These are phyloP conservation scores for Niebla homalea DNA, from an alignment of 495 filamentous ascomycete genomes.

Conservation along the genomic window DNA sequence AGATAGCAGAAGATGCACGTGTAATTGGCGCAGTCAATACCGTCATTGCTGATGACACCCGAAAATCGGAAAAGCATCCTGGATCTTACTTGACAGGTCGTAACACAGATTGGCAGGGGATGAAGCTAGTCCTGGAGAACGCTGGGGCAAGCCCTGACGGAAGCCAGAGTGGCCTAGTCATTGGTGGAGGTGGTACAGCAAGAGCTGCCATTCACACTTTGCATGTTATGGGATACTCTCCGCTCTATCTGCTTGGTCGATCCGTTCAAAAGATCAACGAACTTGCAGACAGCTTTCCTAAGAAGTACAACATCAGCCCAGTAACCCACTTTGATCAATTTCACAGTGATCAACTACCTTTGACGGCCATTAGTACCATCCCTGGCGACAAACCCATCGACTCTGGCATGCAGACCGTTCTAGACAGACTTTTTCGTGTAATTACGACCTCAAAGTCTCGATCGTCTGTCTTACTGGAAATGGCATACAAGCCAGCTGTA, in stretches of 20 bases:
- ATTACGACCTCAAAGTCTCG: slow-evolving; percentile 19
- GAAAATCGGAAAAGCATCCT: slow-evolving; percentile 15
- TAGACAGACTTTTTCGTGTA: slow-evolving; percentile 44
- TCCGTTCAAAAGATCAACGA: slow-evolving; percentile 49
- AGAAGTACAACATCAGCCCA: slow-evolving; percentile 57
- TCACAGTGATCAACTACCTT: slow-evolving; percentile 39
- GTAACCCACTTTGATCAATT: slow-evolving; percentile 39
- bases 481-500: slow-evolving; percentile 84
- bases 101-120: slow-evolving; percentile 96
- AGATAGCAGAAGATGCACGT: slow-evolving; percentile 61
- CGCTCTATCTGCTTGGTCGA: slow-evolving; percentile 79
- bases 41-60: slow-evolving; percentile 43
- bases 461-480: slow-evolving; percentile 65
- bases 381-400: slow-evolving; percentile 85
- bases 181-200: slow-evolving; percentile 85
- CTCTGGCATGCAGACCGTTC: slow-evolving; percentile 47
- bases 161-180: slow-evolving; percentile 47
- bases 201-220: slow-evolving; percentile 85
- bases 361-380: slow-evolving; percentile 75
- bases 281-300: slow-evolving; percentile 61
- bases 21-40: slow-evolving; percentile 94
- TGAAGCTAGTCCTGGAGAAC: slow-evolving; percentile 66
- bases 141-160: slow-evolving; percentile 43
- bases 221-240: slow-evolving; percentile 65
- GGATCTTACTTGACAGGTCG: slow-evolving; percentile 55